These are phyloP conservation scores for Volutella citrinella DNA, from an alignment of 2,329 filamentous ascomycete genomes.

Conservation along the genomic window DNA sequence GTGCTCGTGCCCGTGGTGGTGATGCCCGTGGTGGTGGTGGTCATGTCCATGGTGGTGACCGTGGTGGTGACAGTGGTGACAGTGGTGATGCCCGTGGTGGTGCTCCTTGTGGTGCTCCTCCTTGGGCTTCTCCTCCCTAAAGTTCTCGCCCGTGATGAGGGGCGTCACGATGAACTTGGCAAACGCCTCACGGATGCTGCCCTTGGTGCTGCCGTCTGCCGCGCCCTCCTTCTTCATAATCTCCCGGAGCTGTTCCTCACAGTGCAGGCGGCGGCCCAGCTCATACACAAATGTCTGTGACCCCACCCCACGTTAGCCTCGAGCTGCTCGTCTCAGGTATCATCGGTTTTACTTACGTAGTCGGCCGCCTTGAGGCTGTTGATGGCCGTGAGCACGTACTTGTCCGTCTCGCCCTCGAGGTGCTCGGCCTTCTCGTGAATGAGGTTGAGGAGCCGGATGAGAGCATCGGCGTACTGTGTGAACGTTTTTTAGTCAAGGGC, in stretches of 20 bases:
- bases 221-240: conserved; percentile 30
- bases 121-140: conserved; percentile 16
- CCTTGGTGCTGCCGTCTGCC: conserved; percentile 24
- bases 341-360: conserved; percentile 16
- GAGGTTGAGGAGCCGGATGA: conserved; percentile 23
- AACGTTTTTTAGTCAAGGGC: background rate
- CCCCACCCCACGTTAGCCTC: no score
- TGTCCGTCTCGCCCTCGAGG: conserved; percentile 26
- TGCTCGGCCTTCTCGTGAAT: conserved; percentile 22
- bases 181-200: conserved; percentile 26
- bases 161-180: conserved; percentile 24
- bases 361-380: conserved; percentile 28
- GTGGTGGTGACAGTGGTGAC: conserved; percentile 4
- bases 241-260: conserved; percentile 18
- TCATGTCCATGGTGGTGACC: background rate
- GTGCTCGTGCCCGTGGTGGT: background rate
- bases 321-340: no score
- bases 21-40: background rate
- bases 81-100: conserved; percentile 1
- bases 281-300: conserved; percentile 28
- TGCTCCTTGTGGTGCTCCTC: conserved; percentile 4
- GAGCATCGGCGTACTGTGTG: conserved; percentile 25
- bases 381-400: conserved; percentile 25
- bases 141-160: conserved; percentile 27
- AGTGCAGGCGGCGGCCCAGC: conserved; percentile 26